Base-by-base conservation (phyloP, 2,329 filamentous ascomycete species). In the Helotiales sp. region DNA sequence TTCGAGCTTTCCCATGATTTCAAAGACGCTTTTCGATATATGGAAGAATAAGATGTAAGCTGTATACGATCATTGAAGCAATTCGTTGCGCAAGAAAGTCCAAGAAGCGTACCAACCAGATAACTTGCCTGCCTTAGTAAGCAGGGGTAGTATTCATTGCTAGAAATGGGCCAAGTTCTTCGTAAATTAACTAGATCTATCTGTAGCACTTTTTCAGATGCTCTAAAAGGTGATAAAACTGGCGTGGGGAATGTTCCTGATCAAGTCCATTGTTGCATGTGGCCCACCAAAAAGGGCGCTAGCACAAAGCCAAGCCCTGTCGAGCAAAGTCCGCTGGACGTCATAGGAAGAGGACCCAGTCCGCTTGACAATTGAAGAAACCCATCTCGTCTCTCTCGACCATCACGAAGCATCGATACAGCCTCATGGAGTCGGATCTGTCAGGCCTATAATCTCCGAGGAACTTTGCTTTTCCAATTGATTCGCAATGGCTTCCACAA, bases 401-500 rank as follows among this genome's bases (percentile, higher is more conserved):
- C 30, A 57, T 32, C 45, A 24, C 26, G 10, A 40, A 40, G 17
- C 55, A 50, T 65, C 37, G 28, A 34, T 40, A 60, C n/a, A 30
- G 4, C 52, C 55, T 61, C 66, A 69, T 66, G 67, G 63, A 55
- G 22, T 50, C 37, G 15, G 28, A 64, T 49, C 40, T 17, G 24
- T 17, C 61, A 49, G 40, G 61, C n/a, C 47, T 64, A 49, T 69
- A 50, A 64, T 54, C n/a, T 34, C 2, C n/a, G 43, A 15, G 43
- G 55, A 47, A 55, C 49, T 37, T 61, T 57, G 22, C 26, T 26
- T 7, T 69, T 64, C 57, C 20, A 52, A 50, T 57, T 55, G 24
- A 47, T 30, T 52, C 63, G 32, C 65, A 65, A 74, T 75, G 73
- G 70, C 73, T 55, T 74, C 72, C 49, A 64, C 72, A 43, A 69